Percentiles rank a stretch among this genome's conserved stretches.
phyloP scores from a whole-genome alignment of 257 asterid genomes.

The Solanum corneliomulleri region DNA sequence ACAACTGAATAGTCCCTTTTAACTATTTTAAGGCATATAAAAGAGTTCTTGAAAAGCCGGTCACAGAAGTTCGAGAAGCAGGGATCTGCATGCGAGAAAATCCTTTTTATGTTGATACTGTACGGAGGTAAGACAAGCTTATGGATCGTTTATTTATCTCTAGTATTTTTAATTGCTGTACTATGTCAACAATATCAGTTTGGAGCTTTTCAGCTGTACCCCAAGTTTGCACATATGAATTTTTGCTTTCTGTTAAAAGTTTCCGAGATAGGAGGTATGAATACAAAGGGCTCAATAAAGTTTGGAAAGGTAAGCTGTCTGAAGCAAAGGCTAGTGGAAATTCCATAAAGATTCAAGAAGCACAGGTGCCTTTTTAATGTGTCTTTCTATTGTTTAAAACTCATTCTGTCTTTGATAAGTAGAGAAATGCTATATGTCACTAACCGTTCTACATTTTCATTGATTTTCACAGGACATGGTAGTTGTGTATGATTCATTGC shows the following conservation, averaged over 20 bases:
- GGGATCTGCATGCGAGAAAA: constrained; percentile 99
- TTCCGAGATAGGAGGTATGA: constrained; percentile 99
- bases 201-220: neutral
- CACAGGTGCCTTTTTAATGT: constrained; percentile 43
- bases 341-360: constrained; percentile 90
- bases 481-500: constrained; percentile 86
- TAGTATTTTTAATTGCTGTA: neutral
- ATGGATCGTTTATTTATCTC: neutral
- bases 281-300: constrained; percentile 92
- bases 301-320: constrained; percentile 90
- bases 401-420: neutral
- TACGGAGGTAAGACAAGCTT: constrained; percentile 62
- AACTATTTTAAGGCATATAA: constrained; percentile 64
- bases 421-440: constrained; percentile 1
- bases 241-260: constrained; percentile 24
- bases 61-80: constrained; percentile 91
- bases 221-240: neutral
- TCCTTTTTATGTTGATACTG: constrained; percentile 95
- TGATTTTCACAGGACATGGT: constrained; percentile 76
- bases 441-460: constrained; percentile 3
- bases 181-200: neutral
- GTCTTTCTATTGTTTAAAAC: neutral
- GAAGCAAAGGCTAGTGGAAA: constrained; percentile 95
- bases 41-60: constrained; percentile 89
- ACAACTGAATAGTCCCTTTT: constrained; percentile 1